These are phyloP conservation scores for Colletotrichum chrysophilum DNA, from an alignment of 2,329 filamentous ascomycete species.

Conservation along the genomic window DNA sequence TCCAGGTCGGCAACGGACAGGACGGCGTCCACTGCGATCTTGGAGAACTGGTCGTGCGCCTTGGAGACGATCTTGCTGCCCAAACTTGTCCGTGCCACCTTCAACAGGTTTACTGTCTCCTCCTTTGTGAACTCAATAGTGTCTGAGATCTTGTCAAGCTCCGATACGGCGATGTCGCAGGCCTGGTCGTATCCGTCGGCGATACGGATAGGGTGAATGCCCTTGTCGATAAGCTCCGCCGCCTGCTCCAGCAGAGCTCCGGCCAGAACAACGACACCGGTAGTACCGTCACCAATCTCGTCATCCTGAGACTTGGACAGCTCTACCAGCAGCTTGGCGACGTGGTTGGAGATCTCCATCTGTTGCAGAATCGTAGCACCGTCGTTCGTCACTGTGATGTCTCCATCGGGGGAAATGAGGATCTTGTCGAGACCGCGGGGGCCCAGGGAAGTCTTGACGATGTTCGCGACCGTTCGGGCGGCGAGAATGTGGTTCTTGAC, in stretches of 20 bases:
- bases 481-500: constrained; percentile 98
- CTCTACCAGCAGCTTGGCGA: constrained; percentile 95
- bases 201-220: constrained; percentile 98
- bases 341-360: constrained; percentile 99
- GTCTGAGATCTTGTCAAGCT: constrained; percentile 93
- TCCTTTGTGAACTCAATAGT: constrained; percentile 83
- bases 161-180: constrained; percentile 92
- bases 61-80: constrained; percentile 99
- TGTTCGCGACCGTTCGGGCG: constrained; percentile 93
- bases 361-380: constrained; percentile 95
- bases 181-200: constrained; percentile 98
- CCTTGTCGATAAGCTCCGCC: constrained; percentile 98
- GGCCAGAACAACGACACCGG: constrained; percentile 94
- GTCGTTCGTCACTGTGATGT: constrained; percentile 99
- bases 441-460: constrained; percentile 96
- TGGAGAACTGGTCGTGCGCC: constrained; percentile 96
- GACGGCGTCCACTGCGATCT: constrained; percentile 96
- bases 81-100: constrained; percentile 93
- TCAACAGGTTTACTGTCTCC: constrained; percentile 84
- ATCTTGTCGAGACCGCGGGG: constrained; percentile 98
- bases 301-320: constrained; percentile 98
- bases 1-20: constrained; percentile 95
- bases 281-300: constrained; percentile 98
- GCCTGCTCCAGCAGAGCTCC: constrained; percentile 96
- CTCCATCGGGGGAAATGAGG: constrained; percentile 95